Evolutionary conservation across 257 asterid genomes (phyloP).

Genomic region (Jacaranda copaia): DNA sequence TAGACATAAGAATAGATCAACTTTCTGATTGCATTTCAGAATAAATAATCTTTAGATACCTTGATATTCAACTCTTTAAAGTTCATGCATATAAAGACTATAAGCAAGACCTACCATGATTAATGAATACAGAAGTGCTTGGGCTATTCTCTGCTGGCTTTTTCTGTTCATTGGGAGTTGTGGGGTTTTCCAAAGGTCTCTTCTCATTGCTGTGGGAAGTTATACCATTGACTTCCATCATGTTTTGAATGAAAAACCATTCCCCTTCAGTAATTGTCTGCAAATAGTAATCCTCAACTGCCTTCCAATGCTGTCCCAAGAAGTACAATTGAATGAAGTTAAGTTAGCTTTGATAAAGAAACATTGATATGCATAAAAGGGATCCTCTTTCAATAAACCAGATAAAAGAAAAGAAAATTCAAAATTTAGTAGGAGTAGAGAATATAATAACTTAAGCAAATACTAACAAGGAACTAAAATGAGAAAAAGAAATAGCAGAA

Average conservation of each 20-base stretch:
- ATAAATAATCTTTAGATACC: neutral
- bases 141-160: conserved; percentile 55
- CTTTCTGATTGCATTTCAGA: neutral
- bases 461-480: no score
- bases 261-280: conserved; percentile 47
- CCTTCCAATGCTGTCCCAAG: conserved; percentile 25
- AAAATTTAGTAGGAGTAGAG: no score
- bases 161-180: conserved; percentile 46
- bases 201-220: conserved; percentile 56
- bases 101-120: conserved; percentile 66
- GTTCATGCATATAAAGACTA: conserved; percentile 14
- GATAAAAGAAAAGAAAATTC: no score
- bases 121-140: conserved; percentile 60
- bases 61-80: neutral
- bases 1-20: neutral
- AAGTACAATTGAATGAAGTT: conserved; percentile 20
- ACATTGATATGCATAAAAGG: conserved; percentile 38
- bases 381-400: neutral
- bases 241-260: conserved; percentile 54
- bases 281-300: conserved; percentile 34
- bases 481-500: no score
- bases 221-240: conserved; percentile 65
- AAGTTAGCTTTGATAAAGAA: conserved; percentile 10
- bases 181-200: conserved; percentile 55
- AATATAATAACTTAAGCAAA: no score